These are phyloP conservation scores for Pseudogymnoascus sp. DNA, from an alignment of 2,329 filamentous ascomycete genomes.

Conservation along the genomic window DNA sequence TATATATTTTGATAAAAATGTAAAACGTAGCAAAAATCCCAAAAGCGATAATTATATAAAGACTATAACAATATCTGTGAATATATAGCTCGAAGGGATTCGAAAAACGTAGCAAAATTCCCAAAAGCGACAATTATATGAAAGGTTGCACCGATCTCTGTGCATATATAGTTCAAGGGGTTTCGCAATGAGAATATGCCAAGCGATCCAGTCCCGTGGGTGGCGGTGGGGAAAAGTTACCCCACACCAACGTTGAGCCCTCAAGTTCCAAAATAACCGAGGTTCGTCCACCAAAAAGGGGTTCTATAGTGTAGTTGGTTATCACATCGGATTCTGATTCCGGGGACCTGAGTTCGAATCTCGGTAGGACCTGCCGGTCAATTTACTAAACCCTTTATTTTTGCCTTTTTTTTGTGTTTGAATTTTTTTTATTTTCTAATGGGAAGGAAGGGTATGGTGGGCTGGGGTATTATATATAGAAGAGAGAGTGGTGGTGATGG, in stretches of 20 bases:
- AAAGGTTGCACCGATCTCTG: too few relatives aligned
- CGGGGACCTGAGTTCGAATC: constrained; percentile 1
- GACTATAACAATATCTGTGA: too few relatives aligned
- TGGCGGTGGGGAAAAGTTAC: too few relatives aligned
- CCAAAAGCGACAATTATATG: too few relatives aligned
- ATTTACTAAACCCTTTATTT: not conserved
- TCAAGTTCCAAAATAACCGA: not conserved
- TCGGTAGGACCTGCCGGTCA: not conserved
- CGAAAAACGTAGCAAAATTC: too few relatives aligned
- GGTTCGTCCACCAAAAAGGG: not conserved
- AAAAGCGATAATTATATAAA: too few relatives aligned
- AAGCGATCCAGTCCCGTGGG: too few relatives aligned
- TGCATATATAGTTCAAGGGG: too few relatives aligned
- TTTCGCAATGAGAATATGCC: too few relatives aligned
- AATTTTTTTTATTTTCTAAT: not conserved
- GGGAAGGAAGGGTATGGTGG: not conserved
- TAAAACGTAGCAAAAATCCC: too few relatives aligned
- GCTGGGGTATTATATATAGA: not conserved
- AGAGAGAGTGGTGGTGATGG: not conserved
- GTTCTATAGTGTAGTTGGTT: not conserved
- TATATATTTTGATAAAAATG: too few relatives aligned
- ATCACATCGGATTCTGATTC: constrained; percentile 1
- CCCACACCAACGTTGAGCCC: not conserved
- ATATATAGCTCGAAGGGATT: too few relatives aligned
- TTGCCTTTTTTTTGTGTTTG: not conserved